Percentiles rank a stretch among this genome's conserved stretches.
phyloP scores from a whole-genome alignment of 2,329 filamentous ascomycete genomes.

The Fusarium sp. region DNA sequence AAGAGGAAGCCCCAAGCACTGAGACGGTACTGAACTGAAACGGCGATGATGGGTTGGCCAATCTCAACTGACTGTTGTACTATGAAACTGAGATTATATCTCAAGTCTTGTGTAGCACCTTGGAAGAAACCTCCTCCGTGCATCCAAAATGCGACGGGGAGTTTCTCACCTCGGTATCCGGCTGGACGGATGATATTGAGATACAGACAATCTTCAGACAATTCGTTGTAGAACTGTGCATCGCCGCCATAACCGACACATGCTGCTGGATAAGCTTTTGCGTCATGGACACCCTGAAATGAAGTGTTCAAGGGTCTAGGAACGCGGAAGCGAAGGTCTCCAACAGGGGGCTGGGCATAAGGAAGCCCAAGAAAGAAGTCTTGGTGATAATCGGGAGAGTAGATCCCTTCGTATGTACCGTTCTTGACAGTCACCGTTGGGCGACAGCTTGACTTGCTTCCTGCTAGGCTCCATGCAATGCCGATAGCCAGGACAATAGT shows the following conservation, averaged over 20 bases:
- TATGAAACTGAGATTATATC: constrained; percentile 70
- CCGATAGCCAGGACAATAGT: neutral
- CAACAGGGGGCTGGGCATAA: constrained; percentile 64
- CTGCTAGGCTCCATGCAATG: neutral
- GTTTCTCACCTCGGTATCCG: constrained; percentile 16
- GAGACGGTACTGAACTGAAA: too few species aligned
- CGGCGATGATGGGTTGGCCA: constrained; percentile 48
- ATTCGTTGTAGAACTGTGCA: too few species aligned
- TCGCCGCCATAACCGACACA: too few species aligned
- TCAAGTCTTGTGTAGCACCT: constrained; percentile 56
- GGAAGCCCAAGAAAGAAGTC: constrained; percentile 66
- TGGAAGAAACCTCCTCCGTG: constrained; percentile 51
- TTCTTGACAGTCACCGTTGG: constrained; percentile 44
- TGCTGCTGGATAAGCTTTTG: too few species aligned
- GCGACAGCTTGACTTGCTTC: neutral
- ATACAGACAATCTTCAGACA: constrained; percentile 35
- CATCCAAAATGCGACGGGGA: constrained; percentile 35
- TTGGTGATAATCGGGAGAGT: constrained; percentile 55
- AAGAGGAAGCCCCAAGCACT: too few species aligned
- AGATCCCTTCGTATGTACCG: constrained; percentile 58
- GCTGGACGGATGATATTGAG: constrained; percentile 27
- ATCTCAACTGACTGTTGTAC: constrained; percentile 56
- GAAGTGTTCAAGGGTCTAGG: constrained; percentile 59
- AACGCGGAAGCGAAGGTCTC: constrained; percentile 61
- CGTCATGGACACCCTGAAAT: constrained; percentile 53